Conservation (phyloP, 2,329 filamentous ascomycete species). For the Diaporthe eres region DNA sequence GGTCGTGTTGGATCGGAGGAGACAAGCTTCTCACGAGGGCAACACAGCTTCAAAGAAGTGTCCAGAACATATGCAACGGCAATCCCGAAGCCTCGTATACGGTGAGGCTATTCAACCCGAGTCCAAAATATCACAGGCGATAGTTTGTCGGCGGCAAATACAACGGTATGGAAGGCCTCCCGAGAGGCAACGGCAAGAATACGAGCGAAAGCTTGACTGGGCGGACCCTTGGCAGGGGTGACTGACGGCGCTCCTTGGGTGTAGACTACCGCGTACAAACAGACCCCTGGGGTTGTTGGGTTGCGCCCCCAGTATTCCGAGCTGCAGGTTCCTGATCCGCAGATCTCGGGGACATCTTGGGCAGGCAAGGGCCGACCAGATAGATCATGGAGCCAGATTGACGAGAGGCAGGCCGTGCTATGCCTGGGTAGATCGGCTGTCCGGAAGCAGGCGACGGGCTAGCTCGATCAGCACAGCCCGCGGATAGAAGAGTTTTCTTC, state of each 20-base stretch:
- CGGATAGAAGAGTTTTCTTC: conserved; percentile 9
- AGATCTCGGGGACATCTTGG: conserved; percentile 33
- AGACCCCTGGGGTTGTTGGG: conserved; percentile 7
- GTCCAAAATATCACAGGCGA: background rate
- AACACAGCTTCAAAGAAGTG: background rate
- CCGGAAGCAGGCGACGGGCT: conserved; percentile 26
- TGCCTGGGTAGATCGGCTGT: conserved; percentile 17
- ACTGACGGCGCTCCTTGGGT: background rate
- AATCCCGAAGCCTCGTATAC: conserved; percentile 6
- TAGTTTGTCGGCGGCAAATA: conserved; percentile 3
- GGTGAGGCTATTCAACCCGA: background rate
- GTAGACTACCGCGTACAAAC: background rate
- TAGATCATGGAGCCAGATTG: conserved; percentile 26
- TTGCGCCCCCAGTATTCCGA: conserved; percentile 10
- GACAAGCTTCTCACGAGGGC: background rate
- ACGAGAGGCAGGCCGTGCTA: conserved; percentile 30
- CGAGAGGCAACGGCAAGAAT: conserved; percentile 15
- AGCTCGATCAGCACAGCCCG: conserved; percentile 28
- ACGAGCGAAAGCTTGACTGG: conserved; percentile 28
- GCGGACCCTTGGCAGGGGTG: conserved; percentile 22
- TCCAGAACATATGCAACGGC: background rate
- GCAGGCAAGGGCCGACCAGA: conserved; percentile 22
- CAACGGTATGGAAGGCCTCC: conserved; percentile 17
- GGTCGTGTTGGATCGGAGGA: background rate
- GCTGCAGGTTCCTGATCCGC: conserved; percentile 28